Evolutionary conservation across 805 yeast genomes (phyloP).

Genomic region (Teunomyces barrocoloradensis): DNA sequence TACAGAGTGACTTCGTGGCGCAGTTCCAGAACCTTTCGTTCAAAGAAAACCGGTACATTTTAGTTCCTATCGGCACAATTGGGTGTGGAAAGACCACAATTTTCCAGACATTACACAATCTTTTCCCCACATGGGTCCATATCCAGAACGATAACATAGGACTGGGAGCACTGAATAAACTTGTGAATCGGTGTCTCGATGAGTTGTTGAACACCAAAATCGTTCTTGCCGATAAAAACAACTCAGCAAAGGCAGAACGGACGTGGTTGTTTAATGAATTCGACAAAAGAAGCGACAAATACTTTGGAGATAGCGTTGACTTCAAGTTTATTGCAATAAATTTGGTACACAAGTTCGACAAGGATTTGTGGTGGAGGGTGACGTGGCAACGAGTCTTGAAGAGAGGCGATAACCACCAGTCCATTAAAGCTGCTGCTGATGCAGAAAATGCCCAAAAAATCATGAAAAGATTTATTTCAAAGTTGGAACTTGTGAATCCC

Average conservation of each 20-base stretch:
- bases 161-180: slow-evolving; percentile 44
- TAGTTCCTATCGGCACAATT: slow-evolving; percentile 83
- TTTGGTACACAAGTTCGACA: slow-evolving; percentile 45
- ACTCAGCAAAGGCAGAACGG: slow-evolving; percentile 72
- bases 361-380: slow-evolving; percentile 41
- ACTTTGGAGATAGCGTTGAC: slow-evolving; percentile 35
- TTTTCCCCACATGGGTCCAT: slow-evolving; percentile 61
- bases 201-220: slow-evolving; percentile 36
- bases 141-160: slow-evolving; percentile 77
- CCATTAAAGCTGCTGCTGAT: slow-evolving; percentile 59
- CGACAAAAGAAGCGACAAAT: slow-evolving; percentile 38
- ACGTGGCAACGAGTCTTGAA: slow-evolving; percentile 58
- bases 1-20: slow-evolving; percentile 19
- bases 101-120: slow-evolving; percentile 51
- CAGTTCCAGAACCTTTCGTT: slow-evolving; percentile 10
- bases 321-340: slow-evolving; percentile 66
- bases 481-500: slow-evolving; percentile 61
- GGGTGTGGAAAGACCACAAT: slow-evolving; percentile 96
- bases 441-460: slow-evolving; percentile 53
- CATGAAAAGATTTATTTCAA: slow-evolving; percentile 67
- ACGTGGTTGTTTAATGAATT: slow-evolving; percentile 58
- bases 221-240: slow-evolving; percentile 80
- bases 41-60: slow-evolving; percentile 48
- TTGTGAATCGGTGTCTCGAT: slow-evolving; percentile 47
- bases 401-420: slow-evolving; percentile 89